phyloP scores from a whole-genome alignment of 768 basidiomycete genomes.

The Galerina sulciceps region DNA sequence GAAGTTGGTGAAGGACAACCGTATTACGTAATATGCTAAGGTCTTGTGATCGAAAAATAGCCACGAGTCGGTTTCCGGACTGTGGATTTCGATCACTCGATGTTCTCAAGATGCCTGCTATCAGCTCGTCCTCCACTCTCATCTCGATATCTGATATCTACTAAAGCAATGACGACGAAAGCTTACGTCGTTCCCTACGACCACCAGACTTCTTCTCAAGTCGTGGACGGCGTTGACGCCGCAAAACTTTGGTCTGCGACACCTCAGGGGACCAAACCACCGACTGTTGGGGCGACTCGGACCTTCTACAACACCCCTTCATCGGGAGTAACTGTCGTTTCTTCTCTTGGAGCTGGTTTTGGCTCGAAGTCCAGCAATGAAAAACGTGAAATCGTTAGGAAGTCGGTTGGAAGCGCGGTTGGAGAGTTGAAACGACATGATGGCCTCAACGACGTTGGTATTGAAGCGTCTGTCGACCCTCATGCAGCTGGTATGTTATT shows the following conservation, averaged over 20 bases:
- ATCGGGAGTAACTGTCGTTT: conserved; percentile 53
- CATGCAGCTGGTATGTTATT: conserved; percentile 72
- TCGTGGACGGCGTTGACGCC: conserved; percentile 44
- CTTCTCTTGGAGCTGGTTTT: conserved; percentile 64
- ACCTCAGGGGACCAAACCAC: conserved; percentile 53
- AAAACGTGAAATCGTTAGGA: conserved; percentile 70
- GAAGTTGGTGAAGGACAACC: too few relatives aligned
- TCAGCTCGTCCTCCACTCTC: conserved; percentile 24
- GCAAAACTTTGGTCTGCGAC: conserved; percentile 55
- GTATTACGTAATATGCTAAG: conserved; percentile 8
- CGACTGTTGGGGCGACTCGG: conserved; percentile 66
- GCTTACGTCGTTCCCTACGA: conserved; percentile 66
- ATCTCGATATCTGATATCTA: conserved; percentile 20
- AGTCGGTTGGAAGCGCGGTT: conserved; percentile 72
- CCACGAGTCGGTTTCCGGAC: conserved; percentile 6
- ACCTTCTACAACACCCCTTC: conserved; percentile 63
- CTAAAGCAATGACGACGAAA: conserved; percentile 51
- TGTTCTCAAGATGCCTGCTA: conserved; percentile 28
- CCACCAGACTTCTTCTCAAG: conserved; percentile 38
- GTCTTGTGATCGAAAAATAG: conserved; percentile 17
- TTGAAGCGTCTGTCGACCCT: conserved; percentile 71
- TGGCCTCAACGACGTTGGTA: conserved; percentile 59
- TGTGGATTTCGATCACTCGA: conserved; percentile 14
- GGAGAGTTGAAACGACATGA: conserved; percentile 69
- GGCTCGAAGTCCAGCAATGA: conserved; percentile 44